A percentile compares a stretch with the other conserved stretches of the same genome.
phyloP scores from a whole-genome alignment of 768 basidiomycete species.

The Leccinum subgranulosum region DNA sequence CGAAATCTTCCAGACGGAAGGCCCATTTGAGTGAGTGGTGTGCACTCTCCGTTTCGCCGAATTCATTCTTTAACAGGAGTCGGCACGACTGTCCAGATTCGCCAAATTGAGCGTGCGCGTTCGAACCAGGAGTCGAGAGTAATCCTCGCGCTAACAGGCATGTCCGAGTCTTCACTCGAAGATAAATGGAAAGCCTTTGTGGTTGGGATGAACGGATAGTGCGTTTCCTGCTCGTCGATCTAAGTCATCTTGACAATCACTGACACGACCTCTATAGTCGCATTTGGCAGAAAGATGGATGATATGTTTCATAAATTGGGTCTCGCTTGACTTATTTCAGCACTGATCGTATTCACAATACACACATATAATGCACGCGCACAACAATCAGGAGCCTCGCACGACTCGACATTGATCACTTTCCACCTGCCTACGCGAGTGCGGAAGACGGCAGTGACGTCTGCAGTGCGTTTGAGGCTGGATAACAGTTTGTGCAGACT shows the following conservation, averaged over 20 bases:
- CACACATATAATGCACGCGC: slow-evolving; percentile 5
- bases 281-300: slow-evolving; percentile 79
- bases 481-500: too few species aligned
- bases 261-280: slow-evolving; percentile 36
- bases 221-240: slow-evolving; percentile 32
- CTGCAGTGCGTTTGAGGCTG: too few species aligned
- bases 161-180: slow-evolving; percentile 74
- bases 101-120: slow-evolving; percentile 59
- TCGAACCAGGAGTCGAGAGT: slow-evolving; percentile 37
- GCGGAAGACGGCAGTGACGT: too few species aligned
- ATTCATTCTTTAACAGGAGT: slow-evolving; percentile 49
- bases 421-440: too few species aligned
- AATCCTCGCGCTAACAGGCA: slow-evolving; percentile 88
- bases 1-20: slow-evolving; percentile 61
- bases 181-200: slow-evolving; percentile 90
- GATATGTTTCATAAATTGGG: slow-evolving; percentile 78
- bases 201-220: slow-evolving; percentile 95
- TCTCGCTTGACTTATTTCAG: slow-evolving; percentile 32
- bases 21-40: slow-evolving; percentile 88
- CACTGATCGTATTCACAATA: slow-evolving; percentile 7
- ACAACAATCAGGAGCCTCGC: neutral
- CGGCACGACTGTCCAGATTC: slow-evolving; percentile 80
- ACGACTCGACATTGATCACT: slow-evolving; percentile 11
- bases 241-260: neutral
- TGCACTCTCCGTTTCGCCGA: slow-evolving; percentile 10